Evolutionary conservation across 495 filamentous ascomycete genomes (phyloP).

Genomic region (Acidomyces sp.): DNA sequence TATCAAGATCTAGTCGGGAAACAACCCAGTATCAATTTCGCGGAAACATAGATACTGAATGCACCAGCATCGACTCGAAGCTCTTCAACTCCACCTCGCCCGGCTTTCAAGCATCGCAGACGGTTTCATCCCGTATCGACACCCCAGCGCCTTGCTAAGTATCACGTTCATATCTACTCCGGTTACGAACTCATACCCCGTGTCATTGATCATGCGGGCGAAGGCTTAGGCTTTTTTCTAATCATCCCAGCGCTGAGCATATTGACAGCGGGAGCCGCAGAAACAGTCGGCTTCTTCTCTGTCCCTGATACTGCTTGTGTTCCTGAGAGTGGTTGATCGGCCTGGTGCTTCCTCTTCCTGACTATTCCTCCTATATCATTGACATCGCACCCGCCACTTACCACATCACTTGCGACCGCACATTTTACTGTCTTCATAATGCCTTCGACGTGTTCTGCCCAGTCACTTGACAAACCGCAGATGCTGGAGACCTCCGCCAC

Average conservation of each 20-base stretch:
- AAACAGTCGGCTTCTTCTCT: not conserved
- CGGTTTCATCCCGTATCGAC: too few species aligned
- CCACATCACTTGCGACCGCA: not conserved
- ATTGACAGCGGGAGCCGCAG: constrained; percentile 11
- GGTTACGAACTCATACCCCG: too few species aligned
- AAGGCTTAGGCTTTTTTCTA: constrained; percentile 19
- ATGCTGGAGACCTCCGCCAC: constrained; percentile 45
- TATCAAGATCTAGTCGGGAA: too few species aligned
- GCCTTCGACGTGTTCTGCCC: constrained; percentile 45
- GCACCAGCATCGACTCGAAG: too few species aligned
- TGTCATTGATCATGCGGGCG: not conserved
- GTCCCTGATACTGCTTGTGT: not conserved
- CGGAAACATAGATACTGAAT: too few species aligned
- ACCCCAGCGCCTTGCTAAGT: not conserved
- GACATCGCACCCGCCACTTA: constrained; percentile 2
- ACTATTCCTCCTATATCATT: constrained; percentile 19
- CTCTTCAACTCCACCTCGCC: too few species aligned
- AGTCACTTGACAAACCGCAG: constrained; percentile 37
- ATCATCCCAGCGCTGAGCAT: constrained; percentile 12
- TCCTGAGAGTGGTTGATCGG: not conserved
- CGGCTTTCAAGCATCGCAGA: too few species aligned
- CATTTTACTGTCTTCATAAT: constrained; percentile 16
- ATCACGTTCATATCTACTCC: not conserved
- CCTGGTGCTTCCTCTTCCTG: constrained; percentile 19
- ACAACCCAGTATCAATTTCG: too few species aligned